phyloP scores from a whole-genome alignment of 371 early-diverging fungal species.

The Smittium culicis region DNA sequence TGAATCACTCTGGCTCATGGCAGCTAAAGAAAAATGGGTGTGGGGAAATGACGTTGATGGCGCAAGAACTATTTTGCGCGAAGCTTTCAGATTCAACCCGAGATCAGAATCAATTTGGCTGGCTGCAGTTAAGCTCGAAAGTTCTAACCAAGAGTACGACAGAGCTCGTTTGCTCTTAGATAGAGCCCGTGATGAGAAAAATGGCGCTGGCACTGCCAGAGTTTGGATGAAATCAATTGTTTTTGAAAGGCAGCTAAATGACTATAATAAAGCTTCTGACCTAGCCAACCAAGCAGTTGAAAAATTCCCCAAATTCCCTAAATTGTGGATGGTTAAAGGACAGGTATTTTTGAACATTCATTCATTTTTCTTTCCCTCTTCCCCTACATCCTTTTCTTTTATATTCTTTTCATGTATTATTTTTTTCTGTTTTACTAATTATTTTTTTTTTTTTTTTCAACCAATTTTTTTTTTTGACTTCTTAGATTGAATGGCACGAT shows the following conservation, averaged over 20 bases:
- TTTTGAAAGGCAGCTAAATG: constrained; percentile 64
- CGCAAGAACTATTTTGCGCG: constrained; percentile 67
- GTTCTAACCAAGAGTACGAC: constrained; percentile 64
- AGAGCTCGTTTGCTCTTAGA: constrained; percentile 65
- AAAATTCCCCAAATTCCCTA: constrained; percentile 62
- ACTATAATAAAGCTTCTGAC: constrained; percentile 48
- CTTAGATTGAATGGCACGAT: not conserved
- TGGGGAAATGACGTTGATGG: constrained; percentile 61
- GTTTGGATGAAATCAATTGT: constrained; percentile 93
- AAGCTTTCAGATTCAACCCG: constrained; percentile 82
- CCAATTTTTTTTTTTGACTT: too few species aligned
- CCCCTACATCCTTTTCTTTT: too few species aligned
- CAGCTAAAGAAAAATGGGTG: constrained; percentile 87
- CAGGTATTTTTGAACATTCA: too few species aligned
- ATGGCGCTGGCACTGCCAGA: constrained; percentile 26
- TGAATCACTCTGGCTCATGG: constrained; percentile 92
- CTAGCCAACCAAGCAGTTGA: constrained; percentile 52
- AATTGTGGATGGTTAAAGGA: constrained; percentile 84
- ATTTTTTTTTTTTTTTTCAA: too few species aligned
- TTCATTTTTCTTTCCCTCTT: too few species aligned
- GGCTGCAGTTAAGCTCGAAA: constrained; percentile 90
- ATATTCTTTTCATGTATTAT: too few species aligned
- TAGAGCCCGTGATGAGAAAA: constrained; percentile 53
- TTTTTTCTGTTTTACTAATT: too few species aligned
- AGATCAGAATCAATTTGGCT: constrained; percentile 85